Percentiles rank a stretch among this genome's conserved stretches.
These are phyloP conservation scores for Pseudogymnoascus sp. DNA, from an alignment of 2,329 filamentous ascomycete species.

Conservation along the genomic window DNA sequence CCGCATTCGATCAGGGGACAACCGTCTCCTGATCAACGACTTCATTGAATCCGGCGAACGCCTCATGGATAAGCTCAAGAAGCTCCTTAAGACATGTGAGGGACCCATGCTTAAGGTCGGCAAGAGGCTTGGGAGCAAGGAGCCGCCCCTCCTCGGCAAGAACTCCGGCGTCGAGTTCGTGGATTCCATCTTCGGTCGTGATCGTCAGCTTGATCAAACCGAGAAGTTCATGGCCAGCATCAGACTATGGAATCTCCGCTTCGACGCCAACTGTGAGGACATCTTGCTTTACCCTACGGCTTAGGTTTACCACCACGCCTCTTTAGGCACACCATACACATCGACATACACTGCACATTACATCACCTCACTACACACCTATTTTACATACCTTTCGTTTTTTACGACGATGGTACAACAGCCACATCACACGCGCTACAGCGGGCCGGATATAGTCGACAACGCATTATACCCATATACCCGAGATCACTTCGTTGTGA, in stretches of 20 bases:
- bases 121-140: slow-evolving; percentile 57
- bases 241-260: slow-evolving; percentile 83
- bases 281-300: slow-evolving; percentile 47
- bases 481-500: slow-evolving; percentile 3
- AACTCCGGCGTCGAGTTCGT: slow-evolving; percentile 93
- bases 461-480: slow-evolving; percentile 8
- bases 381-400: neutral
- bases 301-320: neutral
- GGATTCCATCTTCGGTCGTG: slow-evolving; percentile 86
- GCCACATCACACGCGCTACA: neutral
- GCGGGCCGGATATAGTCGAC: slow-evolving; percentile 6
- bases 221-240: slow-evolving; percentile 89
- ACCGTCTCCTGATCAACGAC: slow-evolving; percentile 74
- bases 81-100: slow-evolving; percentile 84
- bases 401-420: slow-evolving; percentile 4
- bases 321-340: neutral
- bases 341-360: slow-evolving; percentile 1
- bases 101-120: slow-evolving; percentile 88
- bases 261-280: slow-evolving; percentile 91
- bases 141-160: slow-evolving; percentile 61
- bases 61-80: slow-evolving; percentile 75
- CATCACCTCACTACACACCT: neutral
- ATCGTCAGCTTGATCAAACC: slow-evolving; percentile 80
- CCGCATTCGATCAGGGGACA: slow-evolving; percentile 64
- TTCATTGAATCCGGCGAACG: slow-evolving; percentile 86